phyloP scores from a whole-genome alignment of 1,139 yeast species.

The Kurtzmaniella quercitrusa region DNA sequence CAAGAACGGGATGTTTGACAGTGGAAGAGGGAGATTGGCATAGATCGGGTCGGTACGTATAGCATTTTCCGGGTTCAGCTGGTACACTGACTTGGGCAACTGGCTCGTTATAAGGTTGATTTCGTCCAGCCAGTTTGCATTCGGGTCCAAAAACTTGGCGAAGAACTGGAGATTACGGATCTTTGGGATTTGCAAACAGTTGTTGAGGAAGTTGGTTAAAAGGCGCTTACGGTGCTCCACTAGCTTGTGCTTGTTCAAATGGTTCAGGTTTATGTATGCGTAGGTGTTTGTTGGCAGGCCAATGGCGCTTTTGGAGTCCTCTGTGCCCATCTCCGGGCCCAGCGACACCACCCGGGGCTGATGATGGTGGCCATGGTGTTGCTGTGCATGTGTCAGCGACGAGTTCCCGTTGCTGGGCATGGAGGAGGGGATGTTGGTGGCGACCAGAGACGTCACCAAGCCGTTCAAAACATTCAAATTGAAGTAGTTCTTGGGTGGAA shows the following conservation, averaged over 20 bases:
- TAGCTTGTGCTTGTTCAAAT: constrained; percentile 35
- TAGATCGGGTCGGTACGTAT: constrained; percentile 56
- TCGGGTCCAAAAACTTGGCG: constrained; percentile 78
- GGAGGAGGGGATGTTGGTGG: constrained; percentile 3
- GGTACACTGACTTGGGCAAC: constrained; percentile 39
- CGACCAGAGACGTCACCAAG: constrained; percentile 17
- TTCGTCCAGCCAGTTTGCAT: constrained; percentile 69
- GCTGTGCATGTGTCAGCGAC: neutral
- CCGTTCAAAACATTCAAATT: constrained; percentile 35
- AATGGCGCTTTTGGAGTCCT: constrained; percentile 1
- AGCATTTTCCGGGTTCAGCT: constrained; percentile 55
- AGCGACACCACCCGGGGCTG: constrained; percentile 1
- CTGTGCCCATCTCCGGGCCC: neutral
- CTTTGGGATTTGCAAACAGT: constrained; percentile 59
- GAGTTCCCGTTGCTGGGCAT: constrained; percentile 5
- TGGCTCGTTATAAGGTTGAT: constrained; percentile 34
- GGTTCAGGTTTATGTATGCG: constrained; percentile 43
- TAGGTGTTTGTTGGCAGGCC: constrained; percentile 9
- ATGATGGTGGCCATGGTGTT: neutral
- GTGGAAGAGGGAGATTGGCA: constrained; percentile 60
- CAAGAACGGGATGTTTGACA: constrained; percentile 33
- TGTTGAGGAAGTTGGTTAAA: constrained; percentile 70
- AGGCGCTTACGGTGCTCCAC: constrained; percentile 70
- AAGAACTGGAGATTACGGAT: constrained; percentile 61
- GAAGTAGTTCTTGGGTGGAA: constrained; percentile 81